phyloP scores from a whole-genome alignment of 73 alveolate species.

The Tetrahymena borealis region DNA sequence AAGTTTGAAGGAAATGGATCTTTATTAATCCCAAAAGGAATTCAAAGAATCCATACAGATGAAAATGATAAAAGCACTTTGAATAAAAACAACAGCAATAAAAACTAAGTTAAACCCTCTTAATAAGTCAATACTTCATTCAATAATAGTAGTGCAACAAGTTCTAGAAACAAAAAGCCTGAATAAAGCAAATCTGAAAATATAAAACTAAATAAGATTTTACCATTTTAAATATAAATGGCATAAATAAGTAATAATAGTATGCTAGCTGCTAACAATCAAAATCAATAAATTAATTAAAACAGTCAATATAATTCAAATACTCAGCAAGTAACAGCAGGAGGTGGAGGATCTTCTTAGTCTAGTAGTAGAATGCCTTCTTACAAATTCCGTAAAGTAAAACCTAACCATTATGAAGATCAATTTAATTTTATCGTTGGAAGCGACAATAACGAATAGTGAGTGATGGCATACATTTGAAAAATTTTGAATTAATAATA shows the following conservation, averaged over 20 bases:
- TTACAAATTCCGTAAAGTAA: neutral
- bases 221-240: neutral
- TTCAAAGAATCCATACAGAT: neutral
- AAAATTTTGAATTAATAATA: too few species aligned
- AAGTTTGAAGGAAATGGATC: neutral
- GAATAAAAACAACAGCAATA: neutral
- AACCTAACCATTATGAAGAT: neutral
- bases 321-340: too few species aligned
- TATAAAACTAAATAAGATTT: neutral
- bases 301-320: neutral
- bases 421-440: neutral
- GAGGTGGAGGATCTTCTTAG: neutral
- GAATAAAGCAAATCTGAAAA: neutral
- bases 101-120: neutral
- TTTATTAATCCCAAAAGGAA: neutral
- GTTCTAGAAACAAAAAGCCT: neutral
- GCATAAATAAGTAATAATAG: neutral
- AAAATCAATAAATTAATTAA: neutral
- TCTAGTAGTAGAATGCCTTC: neutral
- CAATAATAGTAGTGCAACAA: neutral
- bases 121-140: neutral
- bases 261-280: neutral
- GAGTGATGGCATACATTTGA: too few species aligned
- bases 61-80: neutral
- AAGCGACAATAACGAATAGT: neutral